Conservation (phyloP, 306 rosid genomes). For the Sicyos baderoa region DNA sequence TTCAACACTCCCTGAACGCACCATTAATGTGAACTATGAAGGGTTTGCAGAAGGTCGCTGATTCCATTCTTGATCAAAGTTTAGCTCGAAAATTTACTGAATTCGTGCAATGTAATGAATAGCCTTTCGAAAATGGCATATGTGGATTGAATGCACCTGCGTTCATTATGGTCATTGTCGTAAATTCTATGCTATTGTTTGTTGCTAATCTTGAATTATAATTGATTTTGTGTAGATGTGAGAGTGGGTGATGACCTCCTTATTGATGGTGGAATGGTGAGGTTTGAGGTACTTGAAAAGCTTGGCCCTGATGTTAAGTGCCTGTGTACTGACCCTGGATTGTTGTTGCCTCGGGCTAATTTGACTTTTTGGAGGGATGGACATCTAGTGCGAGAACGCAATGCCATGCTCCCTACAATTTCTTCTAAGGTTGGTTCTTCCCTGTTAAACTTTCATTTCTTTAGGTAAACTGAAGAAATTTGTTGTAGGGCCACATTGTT, state of each 20-base stretch:
- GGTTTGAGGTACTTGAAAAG: constrained; percentile 91
- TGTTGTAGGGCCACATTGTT: not conserved
- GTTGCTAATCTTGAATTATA: not conserved
- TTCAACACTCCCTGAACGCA: constrained; percentile 67
- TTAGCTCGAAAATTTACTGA: not conserved
- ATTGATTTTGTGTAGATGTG: constrained; percentile 51
- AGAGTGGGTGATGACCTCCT: constrained; percentile 90
- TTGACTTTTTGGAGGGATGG: constrained; percentile 98
- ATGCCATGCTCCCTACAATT: constrained; percentile 96
- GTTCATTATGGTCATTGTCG: not conserved
- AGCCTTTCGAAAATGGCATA: not conserved
- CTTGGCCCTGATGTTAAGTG: constrained; percentile 97
- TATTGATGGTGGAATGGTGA: constrained; percentile 99
- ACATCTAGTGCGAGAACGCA: constrained; percentile 79
- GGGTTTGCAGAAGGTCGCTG: constrained; percentile 89
- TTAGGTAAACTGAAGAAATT: not conserved
- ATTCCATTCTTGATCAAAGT: not conserved
- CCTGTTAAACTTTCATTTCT: not conserved
- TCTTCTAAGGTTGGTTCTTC: constrained; percentile 65
- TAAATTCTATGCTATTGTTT: not conserved
- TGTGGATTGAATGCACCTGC: not conserved
- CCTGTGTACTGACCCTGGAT: constrained; percentile 88
- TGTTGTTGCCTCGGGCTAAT: constrained; percentile 93
- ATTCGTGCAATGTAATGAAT: not conserved
- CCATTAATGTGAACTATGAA: constrained; percentile 74